Evolutionary conservation across 768 basidiomycete genomes (phyloP).

Genomic region (Suillus variegatus): DNA sequence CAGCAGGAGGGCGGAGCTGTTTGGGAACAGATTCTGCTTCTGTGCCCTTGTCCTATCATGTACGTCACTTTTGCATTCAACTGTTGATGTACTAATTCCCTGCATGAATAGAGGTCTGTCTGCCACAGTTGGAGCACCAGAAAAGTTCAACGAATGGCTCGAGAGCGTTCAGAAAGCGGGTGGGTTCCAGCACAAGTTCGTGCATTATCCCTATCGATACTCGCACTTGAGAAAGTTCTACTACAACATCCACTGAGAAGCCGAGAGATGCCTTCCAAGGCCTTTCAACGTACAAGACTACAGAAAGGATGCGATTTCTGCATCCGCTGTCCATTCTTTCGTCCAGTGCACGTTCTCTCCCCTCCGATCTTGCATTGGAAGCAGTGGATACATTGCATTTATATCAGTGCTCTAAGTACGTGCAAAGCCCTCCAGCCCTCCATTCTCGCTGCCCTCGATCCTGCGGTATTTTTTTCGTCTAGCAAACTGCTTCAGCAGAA

Average conservation of each 20-base stretch:
- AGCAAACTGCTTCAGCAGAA: slow-evolving; percentile 51
- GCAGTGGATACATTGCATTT: slow-evolving; percentile 55
- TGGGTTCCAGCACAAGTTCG: slow-evolving; percentile 58
- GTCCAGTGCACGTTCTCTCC: slow-evolving; percentile 50
- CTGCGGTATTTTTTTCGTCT: slow-evolving; percentile 45
- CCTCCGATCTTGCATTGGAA: slow-evolving; percentile 65
- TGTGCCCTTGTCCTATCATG: slow-evolving; percentile 76
- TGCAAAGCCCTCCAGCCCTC: slow-evolving; percentile 25
- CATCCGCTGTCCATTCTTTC: slow-evolving; percentile 66
- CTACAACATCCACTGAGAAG: slow-evolving; percentile 41
- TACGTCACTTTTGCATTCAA: slow-evolving; percentile 31
- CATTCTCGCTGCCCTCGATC: slow-evolving; percentile 36
- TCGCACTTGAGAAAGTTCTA: slow-evolving; percentile 72
- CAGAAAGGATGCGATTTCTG: slow-evolving; percentile 49
- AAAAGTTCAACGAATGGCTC: slow-evolving; percentile 68
- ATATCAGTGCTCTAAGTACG: slow-evolving; percentile 44
- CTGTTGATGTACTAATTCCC: background rate
- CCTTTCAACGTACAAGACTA: slow-evolving; percentile 38
- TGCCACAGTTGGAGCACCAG: slow-evolving; percentile 68
- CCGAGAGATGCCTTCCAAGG: slow-evolving; percentile 32
- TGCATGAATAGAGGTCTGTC: slow-evolving; percentile 56
- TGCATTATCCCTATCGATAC: slow-evolving; percentile 68
- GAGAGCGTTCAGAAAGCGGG: slow-evolving; percentile 58
- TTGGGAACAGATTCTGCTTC: slow-evolving; percentile 74
- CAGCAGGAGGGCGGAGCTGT: slow-evolving; percentile 69